Base-by-base conservation (phyloP, 495 filamentous ascomycete genomes). In the Podospora didyma region DNA sequence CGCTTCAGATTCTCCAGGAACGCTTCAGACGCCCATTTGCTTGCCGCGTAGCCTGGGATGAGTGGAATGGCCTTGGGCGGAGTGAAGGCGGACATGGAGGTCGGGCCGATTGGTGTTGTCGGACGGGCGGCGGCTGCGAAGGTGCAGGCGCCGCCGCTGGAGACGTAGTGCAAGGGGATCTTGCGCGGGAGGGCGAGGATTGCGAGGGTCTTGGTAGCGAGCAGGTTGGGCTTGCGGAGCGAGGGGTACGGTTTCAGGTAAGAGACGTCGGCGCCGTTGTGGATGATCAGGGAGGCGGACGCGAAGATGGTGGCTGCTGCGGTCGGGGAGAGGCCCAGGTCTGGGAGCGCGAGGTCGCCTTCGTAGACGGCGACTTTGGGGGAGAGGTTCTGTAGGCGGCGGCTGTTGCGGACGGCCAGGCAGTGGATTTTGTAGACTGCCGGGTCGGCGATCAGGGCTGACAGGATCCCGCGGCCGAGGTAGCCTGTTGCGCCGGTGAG, bases 231-330 rank as follows among this genome's bases (percentile, higher is more conserved):
- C 1, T 57, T 20, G 11, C 66, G 61, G 10, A 82, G 69, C 0
- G 70, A 60, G 10, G 56, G 41, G 61, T 80, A 82, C 9, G 59
- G 63, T 6, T 81, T 75, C 51, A 76, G 60, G 58, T 73, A 75
- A 2, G 74, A 79, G 3, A 72, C 72, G 53, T 77, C 69, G 0
- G 77, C 77, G 11, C 78, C 79, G 49, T 73, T 75, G 68, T 82
- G 79, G 34, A 82, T 73, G 20, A 81, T 48, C 2, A 49, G 20
- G 34, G 48, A 49, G 50, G 45, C 56, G 23, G 41, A 34, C 3
- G 24, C 24, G 21, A 24, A 53, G 31, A 21, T 39, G 17, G 56
- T 26, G 26, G n/a, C 9, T 20, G 6, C 7, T 22, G 70, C 73
- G 34, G 34, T 3, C 69, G 58, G 46, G 66, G 77, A 54, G 16